These are phyloP conservation scores for Blastocladiella britannica DNA, from an alignment of 192 early-diverging fungal species.

Conservation along the genomic window DNA sequence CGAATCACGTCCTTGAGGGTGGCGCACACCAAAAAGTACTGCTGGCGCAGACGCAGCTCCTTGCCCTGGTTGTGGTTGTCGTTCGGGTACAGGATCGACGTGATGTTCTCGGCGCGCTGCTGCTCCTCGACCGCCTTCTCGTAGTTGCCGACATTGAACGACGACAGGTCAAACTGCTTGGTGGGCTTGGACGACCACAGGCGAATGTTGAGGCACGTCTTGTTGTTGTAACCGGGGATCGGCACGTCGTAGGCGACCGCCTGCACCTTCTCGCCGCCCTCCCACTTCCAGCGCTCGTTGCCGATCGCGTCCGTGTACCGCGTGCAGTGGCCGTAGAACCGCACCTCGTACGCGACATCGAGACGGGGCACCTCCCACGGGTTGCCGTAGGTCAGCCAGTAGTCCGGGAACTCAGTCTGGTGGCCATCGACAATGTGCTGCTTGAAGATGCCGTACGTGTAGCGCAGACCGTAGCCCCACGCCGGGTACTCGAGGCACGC, in stretches of 20 bases:
- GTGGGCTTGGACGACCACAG: constrained; percentile 89
- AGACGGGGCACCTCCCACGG: constrained; percentile 92
- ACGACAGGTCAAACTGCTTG: constrained; percentile 64
- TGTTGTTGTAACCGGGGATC: constrained; percentile 86
- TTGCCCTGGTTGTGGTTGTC: constrained; percentile 96
- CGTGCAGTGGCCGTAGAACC: constrained; percentile 72
- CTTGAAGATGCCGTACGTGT: constrained; percentile 98
- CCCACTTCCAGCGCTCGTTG: constrained; percentile 53
- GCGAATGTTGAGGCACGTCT: constrained; percentile 89
- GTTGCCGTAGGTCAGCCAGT: constrained; percentile 92
- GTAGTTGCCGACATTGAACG: constrained; percentile 82
- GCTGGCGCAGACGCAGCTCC: constrained; percentile 88
- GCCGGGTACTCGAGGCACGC: constrained; percentile 83
- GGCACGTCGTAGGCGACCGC: constrained; percentile 94
- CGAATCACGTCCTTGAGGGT: constrained; percentile 74
- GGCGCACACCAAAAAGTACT: constrained; percentile 89
- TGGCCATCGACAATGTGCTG: constrained; percentile 89
- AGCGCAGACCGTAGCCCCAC: constrained; percentile 94
- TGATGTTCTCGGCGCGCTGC: constrained; percentile 80
- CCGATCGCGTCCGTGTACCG: constrained; percentile 44
- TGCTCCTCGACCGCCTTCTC: constrained; percentile 78
- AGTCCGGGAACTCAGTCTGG: constrained; percentile 85
- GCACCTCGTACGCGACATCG: constrained; percentile 73
- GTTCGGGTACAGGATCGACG: constrained; percentile 88
- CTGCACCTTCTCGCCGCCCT: constrained; percentile 62